Evolutionary conservation across 768 basidiomycete genomes (phyloP), one percentile per base, ranked within the genome.

Genomic region (Trametes villosa): DNA sequence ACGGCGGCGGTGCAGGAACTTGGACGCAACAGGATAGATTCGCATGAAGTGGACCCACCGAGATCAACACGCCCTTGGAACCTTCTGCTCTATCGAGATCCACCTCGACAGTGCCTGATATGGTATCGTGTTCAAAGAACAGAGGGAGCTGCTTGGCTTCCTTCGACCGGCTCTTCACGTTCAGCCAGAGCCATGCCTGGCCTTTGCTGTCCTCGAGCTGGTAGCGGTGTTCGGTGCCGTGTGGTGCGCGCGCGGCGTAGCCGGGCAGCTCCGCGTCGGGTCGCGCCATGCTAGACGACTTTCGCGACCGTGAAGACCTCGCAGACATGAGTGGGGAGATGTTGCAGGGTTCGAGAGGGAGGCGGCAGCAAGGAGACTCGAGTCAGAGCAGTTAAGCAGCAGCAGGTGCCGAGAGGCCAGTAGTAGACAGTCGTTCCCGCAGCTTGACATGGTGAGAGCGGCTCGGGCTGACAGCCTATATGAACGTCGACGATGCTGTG

Each of bases 71-170:
- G 29, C 72, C 75, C 68, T 85, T 84, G 50, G 81, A 69, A 13
- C 74, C 77, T 55, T 84, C 82, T 17, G 79, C 70, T 65, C 81
- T 83, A 60, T 77, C 74, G 33, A 83, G 71, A 52, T 84, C 78
- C 29, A 86, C 65, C 64, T 82, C 79, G 2, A 86, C 83, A 9
- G 71, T 70, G 24, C 86, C 86, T 1, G 78, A 66, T 53, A 88
- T 74, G 15, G 65, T 59, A 66, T 88, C 83, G 11, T 77, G 79
- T 60, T 82, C 76, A 47, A 77, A 67, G 64, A 82, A 84, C 27
- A 77, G 66, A 20, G 84, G 85, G 26, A 78, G 70, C 12, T 74
- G 76, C 20, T 75, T 64, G 0, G 79, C 52, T 3, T 62, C 71
- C 6, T 72, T 68, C 26, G 78, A 72, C 31, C 82, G 78, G 65